phyloP scores from a whole-genome alignment of 1,139 yeast species.

The Lodderomyces pseudojiufengensis region DNA sequence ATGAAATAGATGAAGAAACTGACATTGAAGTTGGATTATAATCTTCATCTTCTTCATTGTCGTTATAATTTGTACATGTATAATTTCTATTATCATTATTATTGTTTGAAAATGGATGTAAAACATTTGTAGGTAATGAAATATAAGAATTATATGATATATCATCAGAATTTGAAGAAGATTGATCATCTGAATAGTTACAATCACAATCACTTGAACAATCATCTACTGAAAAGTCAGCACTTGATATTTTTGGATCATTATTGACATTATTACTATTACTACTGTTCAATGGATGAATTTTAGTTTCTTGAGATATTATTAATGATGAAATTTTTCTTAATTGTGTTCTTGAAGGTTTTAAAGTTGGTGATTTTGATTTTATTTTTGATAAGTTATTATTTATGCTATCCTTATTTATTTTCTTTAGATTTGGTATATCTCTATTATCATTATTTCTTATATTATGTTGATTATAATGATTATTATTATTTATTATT shows the following conservation, averaged over 20 bases:
- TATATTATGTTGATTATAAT: background rate
- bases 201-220: slow-evolving; percentile 5
- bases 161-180: slow-evolving; percentile 8
- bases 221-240: slow-evolving; percentile 2
- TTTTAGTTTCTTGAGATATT: background rate
- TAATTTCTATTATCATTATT: background rate
- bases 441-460: no score
- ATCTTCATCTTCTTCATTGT: background rate
- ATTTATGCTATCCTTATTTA: no score
- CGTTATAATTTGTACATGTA: background rate
- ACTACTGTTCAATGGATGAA: slow-evolving; percentile 5
- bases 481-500: background rate
- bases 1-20: background rate
- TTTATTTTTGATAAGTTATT: no score
- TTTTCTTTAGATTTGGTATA: no score
- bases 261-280: background rate
- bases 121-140: slow-evolving; percentile 1
- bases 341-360: slow-evolving; percentile 5
- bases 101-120: background rate
- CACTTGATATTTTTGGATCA: background rate
- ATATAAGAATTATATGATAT: slow-evolving; percentile 10
- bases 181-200: slow-evolving; percentile 3
- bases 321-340: no score
- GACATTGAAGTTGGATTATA: background rate
- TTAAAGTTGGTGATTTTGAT: slow-evolving; percentile 8